Evolutionary conservation across 768 basidiomycete genomes (phyloP), one percentile per base, ranked within the genome.

Genomic region (Leccinum uliginosum): DNA sequence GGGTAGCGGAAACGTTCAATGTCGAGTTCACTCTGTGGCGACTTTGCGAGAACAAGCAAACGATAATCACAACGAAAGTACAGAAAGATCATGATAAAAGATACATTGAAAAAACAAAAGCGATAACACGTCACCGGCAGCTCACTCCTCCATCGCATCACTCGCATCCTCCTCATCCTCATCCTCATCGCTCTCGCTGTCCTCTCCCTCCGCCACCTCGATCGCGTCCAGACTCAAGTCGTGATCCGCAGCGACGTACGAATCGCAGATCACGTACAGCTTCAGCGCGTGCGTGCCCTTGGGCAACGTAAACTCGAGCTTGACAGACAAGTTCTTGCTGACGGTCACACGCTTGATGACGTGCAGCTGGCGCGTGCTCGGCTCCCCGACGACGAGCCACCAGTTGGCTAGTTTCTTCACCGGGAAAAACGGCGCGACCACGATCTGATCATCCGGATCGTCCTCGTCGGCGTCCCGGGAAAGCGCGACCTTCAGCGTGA

Each of bases 361-460:
- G 5, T 93, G 86, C 12, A 99, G 77, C 63, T 93, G 89, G 35
- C 85, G 83, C n/a, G 83, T 85, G 32, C 76, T 76, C 6, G 87
- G 79, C 52, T 95, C 90, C n/a, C 93, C 93, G 12, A 98, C 80
- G 48, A 98, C 94, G 32, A 98, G 80, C 95, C 95, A 98, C 96
- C 95, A 98, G 66, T 93, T 94, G 55, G 90, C 85, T 72, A 93
- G 83, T 78, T 98, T 98, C 73, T 87, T 88, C 53, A 75, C 78
- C 0, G 96, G 96, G 76, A 90, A 98, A 75, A 86, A 90, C 0
- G 97, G 95, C 1, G 97, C 96, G n/a, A 98, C 81, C 32, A 95
- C 95, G 4, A 76, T 77, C 67, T 93, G 89, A 62, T 92, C 87
- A 57, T 83, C 82, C 11, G 80, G 81, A 44, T 81, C 81, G 17